A percentile compares a stretch with the other conserved stretches of the same genome.
These are phyloP conservation scores for Nicotiana otophora DNA, from an alignment of 257 asterid genomes.

Conservation along the genomic window DNA sequence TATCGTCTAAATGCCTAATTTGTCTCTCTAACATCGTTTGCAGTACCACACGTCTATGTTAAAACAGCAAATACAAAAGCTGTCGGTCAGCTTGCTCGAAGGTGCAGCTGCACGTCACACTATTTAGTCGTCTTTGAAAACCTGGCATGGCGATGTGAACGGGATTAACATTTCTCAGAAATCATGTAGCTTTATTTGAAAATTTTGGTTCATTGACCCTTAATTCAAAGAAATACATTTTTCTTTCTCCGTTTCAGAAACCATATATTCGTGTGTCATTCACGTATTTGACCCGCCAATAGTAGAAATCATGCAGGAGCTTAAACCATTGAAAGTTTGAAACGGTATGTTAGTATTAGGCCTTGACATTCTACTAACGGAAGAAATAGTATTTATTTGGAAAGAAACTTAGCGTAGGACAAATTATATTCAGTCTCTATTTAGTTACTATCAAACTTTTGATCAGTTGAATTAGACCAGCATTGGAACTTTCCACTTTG, in stretches of 20 bases:
- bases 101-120: neutral
- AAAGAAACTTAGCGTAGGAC: too few species aligned
- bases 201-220: neutral
- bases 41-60: too few species aligned
- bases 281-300: neutral
- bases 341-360: too few species aligned
- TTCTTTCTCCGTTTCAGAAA: neutral
- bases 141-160: neutral
- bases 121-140: neutral
- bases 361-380: neutral
- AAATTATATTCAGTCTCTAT: too few species aligned
- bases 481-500: too few species aligned
- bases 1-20: too few species aligned
- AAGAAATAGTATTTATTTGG: neutral
- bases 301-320: neutral
- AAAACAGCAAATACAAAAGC: neutral
- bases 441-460: too few species aligned
- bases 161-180: neutral
- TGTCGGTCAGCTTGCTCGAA: neutral
- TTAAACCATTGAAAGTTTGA: too few species aligned
- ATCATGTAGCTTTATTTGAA: neutral
- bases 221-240: neutral
- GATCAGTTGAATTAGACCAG: too few species aligned
- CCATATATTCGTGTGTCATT: neutral
- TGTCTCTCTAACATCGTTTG: too few species aligned